phyloP scores from a whole-genome alignment of 495 filamentous ascomycete genomes.

The Daldinia grandis region DNA sequence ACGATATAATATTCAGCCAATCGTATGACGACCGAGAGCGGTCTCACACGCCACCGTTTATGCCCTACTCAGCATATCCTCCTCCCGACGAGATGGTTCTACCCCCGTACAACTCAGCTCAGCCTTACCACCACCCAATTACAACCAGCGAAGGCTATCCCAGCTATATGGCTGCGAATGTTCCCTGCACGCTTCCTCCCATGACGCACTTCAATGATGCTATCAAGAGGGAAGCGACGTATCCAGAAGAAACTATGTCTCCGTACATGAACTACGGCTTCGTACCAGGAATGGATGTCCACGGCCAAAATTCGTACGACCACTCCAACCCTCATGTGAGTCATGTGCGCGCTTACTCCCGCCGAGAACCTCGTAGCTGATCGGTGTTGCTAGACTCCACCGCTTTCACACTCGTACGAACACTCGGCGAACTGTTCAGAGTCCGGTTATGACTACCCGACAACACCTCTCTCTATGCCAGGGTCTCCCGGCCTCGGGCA shows the following conservation, averaged over 20 bases:
- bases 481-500: constrained; percentile 63
- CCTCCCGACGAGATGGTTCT: constrained; percentile 73
- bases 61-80: constrained; percentile 71
- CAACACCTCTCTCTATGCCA: constrained; percentile 74
- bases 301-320: constrained; percentile 66
- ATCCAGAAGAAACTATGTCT: constrained; percentile 70
- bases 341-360: constrained; percentile 53
- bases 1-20: constrained; percentile 58
- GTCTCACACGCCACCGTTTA: constrained; percentile 76
- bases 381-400: constrained; percentile 75
- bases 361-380: constrained; percentile 58
- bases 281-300: constrained; percentile 78
- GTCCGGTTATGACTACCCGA: constrained; percentile 67
- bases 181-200: constrained; percentile 68
- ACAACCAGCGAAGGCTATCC: constrained; percentile 68
- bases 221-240: constrained; percentile 65
- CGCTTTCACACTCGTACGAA: constrained; percentile 82
- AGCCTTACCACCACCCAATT: constrained; percentile 69
- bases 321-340: constrained; percentile 74
- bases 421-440: constrained; percentile 72
- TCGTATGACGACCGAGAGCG: constrained; percentile 64
- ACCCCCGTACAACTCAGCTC: constrained; percentile 67
- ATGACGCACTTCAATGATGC: constrained; percentile 69
- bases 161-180: constrained; percentile 68
- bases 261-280: constrained; percentile 81